These are phyloP conservation scores for Lachnellula hyalina DNA, from an alignment of 2,329 filamentous ascomycete genomes.

Conservation along the genomic window DNA sequence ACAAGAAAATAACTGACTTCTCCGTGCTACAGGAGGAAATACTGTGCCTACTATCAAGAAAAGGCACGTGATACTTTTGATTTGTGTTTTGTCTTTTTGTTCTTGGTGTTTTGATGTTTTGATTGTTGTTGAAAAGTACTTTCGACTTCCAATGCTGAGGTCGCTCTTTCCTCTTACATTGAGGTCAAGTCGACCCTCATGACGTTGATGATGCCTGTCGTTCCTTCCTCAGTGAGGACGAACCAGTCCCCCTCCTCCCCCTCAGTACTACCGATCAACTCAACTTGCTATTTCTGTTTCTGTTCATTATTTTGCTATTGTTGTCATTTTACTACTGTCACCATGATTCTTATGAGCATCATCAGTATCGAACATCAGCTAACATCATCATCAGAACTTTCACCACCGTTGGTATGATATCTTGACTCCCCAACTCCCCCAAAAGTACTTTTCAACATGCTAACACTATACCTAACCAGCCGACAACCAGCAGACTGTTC, in stretches of 20 bases:
- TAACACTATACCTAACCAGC: constrained; percentile 17
- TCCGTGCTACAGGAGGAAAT: constrained; percentile 39
- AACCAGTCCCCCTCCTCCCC: background rate
- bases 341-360: background rate
- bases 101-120: background rate
- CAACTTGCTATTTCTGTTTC: background rate
- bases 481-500: constrained; percentile 45
- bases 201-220: background rate
- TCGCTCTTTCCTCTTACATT: background rate
- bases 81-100: background rate
- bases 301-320: background rate
- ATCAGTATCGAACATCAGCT: constrained; percentile 10
- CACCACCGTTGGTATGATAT: constrained; percentile 61
- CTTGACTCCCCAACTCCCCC: background rate
- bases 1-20: too few relatives aligned
- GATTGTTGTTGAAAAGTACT: background rate
- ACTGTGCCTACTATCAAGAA: constrained; percentile 81
- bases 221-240: background rate
- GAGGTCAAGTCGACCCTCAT: background rate
- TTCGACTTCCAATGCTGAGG: background rate
- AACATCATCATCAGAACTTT: constrained; percentile 50
- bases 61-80: constrained; percentile 32
- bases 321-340: background rate
- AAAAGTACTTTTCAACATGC: constrained; percentile 9
- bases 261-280: background rate